These are phyloP conservation scores for Dendrostoma leiphaemia DNA, from an alignment of 2,329 filamentous ascomycete species.

Conservation along the genomic window DNA sequence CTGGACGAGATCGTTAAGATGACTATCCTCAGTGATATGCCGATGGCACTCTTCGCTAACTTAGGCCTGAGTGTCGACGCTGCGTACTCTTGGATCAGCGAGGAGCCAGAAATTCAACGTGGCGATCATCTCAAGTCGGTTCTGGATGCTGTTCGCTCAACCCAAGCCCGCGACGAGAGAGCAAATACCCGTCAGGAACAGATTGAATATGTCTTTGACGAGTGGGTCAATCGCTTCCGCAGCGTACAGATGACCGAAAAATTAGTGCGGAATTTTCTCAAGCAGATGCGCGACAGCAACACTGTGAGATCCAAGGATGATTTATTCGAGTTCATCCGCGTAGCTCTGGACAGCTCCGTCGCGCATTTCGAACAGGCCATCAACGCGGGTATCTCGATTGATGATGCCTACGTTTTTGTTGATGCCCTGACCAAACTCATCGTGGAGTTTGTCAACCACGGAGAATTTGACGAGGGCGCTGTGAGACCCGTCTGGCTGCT, in stretches of 20 bases:
- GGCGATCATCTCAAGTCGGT: constrained; percentile 72
- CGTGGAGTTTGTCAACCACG: constrained; percentile 70
- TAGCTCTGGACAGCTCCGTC: constrained; percentile 77
- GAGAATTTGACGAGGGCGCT: constrained; percentile 58
- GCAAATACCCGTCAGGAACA: constrained; percentile 68
- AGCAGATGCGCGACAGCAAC: constrained; percentile 74
- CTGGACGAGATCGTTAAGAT: constrained; percentile 78
- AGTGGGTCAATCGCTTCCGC: constrained; percentile 84
- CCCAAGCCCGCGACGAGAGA: constrained; percentile 54
- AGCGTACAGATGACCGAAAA: constrained; percentile 75
- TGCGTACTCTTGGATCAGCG: constrained; percentile 76
- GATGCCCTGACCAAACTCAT: constrained; percentile 85
- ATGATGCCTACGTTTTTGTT: constrained; percentile 57
- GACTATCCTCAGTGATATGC: constrained; percentile 73
- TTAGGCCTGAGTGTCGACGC: constrained; percentile 80
- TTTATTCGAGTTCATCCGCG: constrained; percentile 74
- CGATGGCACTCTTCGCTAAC: constrained; percentile 77
- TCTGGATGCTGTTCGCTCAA: constrained; percentile 43
- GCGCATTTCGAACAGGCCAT: constrained; percentile 72
- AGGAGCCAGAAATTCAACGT: constrained; percentile 63
- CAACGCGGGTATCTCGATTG: constrained; percentile 57
- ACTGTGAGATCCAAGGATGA: constrained; percentile 74
- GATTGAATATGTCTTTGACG: constrained; percentile 91
- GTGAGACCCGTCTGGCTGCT: constrained; percentile 69
- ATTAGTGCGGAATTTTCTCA: constrained; percentile 71